Percentiles rank a stretch among this genome's conserved stretches.
Conservation (phyloP, 768 basidiomycete species). For the Hygrocybe punicea region DNA sequence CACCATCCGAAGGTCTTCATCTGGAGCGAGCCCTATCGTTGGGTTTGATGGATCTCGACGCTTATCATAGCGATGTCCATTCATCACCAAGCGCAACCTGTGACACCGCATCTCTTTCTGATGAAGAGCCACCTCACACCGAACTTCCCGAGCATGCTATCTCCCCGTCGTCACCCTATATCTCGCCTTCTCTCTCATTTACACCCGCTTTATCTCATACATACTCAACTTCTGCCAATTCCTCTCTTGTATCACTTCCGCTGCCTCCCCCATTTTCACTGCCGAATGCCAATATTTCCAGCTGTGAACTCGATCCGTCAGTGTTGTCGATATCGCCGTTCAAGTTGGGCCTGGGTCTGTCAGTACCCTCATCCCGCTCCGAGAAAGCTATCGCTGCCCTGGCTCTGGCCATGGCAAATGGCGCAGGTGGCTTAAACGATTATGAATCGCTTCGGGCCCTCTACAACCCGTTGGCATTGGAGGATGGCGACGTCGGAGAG, state of each 20-base stretch:
- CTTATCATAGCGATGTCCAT: constrained; percentile 26
- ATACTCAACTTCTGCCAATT: constrained; percentile 36
- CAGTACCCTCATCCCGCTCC: constrained; percentile 41
- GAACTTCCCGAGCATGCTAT: background rate
- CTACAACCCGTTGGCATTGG: constrained; percentile 30
- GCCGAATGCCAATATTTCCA: background rate
- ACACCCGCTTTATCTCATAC: constrained; percentile 38
- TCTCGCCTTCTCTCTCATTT: constrained; percentile 14
- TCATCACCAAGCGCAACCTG: constrained; percentile 31
- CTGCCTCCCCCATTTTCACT: constrained; percentile 18
- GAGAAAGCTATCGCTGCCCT: constrained; percentile 62
- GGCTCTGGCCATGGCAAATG: constrained; percentile 58
- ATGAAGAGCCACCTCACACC: constrained; percentile 30
- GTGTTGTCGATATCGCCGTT: background rate
- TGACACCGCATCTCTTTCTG: constrained; percentile 31
- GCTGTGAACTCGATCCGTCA: background rate
- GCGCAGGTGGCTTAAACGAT: constrained; percentile 57
- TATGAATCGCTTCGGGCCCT: constrained; percentile 47
- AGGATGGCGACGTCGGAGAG: constrained; percentile 52
- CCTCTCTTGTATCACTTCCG: constrained; percentile 40
- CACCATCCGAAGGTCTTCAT: constrained; percentile 13
- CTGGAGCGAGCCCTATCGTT: constrained; percentile 47
- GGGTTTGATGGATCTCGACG: constrained; percentile 37
- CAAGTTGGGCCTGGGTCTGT: constrained; percentile 12
- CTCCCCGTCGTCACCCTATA: constrained; percentile 9